These are phyloP conservation scores for Hamamelis virginiana DNA, from an alignment of 164 flowering plant species.

Conservation along the genomic window DNA sequence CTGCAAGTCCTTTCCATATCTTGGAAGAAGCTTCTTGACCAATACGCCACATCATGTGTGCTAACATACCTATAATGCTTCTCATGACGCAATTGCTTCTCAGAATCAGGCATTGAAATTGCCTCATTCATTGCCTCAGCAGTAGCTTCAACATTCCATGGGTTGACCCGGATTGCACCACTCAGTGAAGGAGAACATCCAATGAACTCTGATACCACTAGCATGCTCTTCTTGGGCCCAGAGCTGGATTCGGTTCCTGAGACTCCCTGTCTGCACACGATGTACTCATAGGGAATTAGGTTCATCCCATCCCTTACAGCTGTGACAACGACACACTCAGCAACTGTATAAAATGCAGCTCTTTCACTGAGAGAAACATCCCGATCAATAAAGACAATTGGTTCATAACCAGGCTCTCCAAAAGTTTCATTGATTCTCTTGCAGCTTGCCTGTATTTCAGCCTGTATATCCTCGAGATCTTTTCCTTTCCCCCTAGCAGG, in stretches of 20 bases:
- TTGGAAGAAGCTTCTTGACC: constrained; percentile 75
- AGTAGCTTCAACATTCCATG: constrained; percentile 74
- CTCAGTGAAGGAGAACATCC: constrained; percentile 86
- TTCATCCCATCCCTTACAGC: constrained; percentile 90
- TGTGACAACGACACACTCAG: constrained; percentile 77
- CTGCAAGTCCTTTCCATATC: constrained; percentile 72
- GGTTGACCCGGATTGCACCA: constrained; percentile 77
- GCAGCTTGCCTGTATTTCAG: constrained; percentile 50
- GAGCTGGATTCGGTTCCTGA: constrained; percentile 33
- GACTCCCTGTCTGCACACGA: constrained; percentile 61
- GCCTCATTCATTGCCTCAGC: constrained; percentile 78
- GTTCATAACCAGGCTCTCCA: constrained; percentile 61
- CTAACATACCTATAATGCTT: constrained; percentile 76
- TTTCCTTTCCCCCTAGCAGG: constrained; percentile 76
- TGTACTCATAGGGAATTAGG: constrained; percentile 75
- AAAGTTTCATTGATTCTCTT: constrained; percentile 56
- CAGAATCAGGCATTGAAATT: constrained; percentile 60
- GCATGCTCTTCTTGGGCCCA: constrained; percentile 67
- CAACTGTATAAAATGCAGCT: constrained; percentile 64
- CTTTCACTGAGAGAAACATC: constrained; percentile 60
- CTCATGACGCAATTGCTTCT: constrained; percentile 78
- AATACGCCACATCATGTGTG: constrained; percentile 76
- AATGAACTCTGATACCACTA: constrained; percentile 75
- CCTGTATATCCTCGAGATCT: constrained; percentile 60
- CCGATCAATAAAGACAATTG: constrained; percentile 59